phyloP scores from a whole-genome alignment of 1,139 yeast genomes.

The Geotrichum europaeum region DNA sequence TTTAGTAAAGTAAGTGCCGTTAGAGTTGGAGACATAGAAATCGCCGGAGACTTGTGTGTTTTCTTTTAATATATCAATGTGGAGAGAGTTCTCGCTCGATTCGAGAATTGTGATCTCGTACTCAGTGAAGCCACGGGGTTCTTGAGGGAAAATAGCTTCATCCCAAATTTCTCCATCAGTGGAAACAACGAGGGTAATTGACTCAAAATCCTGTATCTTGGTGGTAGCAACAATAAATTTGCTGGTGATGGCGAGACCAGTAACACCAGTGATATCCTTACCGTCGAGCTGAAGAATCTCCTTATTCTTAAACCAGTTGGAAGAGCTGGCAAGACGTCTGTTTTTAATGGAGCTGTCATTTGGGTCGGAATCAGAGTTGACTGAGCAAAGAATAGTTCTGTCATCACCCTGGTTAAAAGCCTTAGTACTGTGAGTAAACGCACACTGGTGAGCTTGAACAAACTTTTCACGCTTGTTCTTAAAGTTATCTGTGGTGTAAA shows the following conservation, averaged over 20 bases:
- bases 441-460: constrained; percentile 39
- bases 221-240: constrained; percentile 48
- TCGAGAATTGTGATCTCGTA: constrained; percentile 50
- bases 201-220: constrained; percentile 30
- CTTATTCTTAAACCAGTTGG: constrained; percentile 49
- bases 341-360: constrained; percentile 39
- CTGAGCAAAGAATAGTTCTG: constrained; percentile 47
- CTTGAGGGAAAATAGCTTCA: constrained; percentile 46
- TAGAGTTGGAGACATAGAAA: constrained; percentile 55
- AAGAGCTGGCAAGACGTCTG: constrained; percentile 42
- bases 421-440: constrained; percentile 45
- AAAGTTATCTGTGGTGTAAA: constrained; percentile 52
- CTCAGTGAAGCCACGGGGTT: constrained; percentile 30
- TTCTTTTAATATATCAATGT: constrained; percentile 41
- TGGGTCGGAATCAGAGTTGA: constrained; percentile 40
- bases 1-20: constrained; percentile 52
- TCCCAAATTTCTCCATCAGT: constrained; percentile 50
- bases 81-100: constrained; percentile 52
- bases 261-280: constrained; percentile 35
- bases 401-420: constrained; percentile 41
- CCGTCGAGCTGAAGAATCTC: constrained; percentile 32
- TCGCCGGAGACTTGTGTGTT: constrained; percentile 33
- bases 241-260: constrained; percentile 46
- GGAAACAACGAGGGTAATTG: constrained; percentile 48
- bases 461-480: constrained; percentile 40